Evolutionary conservation across 1,139 yeast genomes (phyloP).

Genomic region (Ashbya aceris): DNA sequence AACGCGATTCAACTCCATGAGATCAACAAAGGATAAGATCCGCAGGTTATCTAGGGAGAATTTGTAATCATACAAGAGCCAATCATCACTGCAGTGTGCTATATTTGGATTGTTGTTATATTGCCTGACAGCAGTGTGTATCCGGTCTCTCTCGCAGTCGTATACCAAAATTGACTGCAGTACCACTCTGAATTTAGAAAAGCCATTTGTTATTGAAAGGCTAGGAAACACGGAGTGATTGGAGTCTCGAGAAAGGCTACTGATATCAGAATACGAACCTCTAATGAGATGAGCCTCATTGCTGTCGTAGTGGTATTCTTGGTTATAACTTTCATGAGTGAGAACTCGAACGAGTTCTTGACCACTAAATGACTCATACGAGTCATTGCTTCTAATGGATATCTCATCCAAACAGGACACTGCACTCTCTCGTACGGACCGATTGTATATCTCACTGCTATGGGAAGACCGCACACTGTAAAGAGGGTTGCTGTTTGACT

Average conservation of each 20-base stretch:
- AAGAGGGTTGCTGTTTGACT: no score
- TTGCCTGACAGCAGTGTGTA: conserved; percentile 29
- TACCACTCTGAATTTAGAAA: conserved; percentile 27
- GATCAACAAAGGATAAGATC: conserved; percentile 29
- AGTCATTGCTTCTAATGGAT: conserved; percentile 16
- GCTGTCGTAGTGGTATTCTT: no score
- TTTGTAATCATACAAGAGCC: conserved; percentile 33
- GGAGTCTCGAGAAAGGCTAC: conserved; percentile 6
- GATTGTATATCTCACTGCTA: no score
- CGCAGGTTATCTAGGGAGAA: conserved; percentile 32
- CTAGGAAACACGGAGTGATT: conserved; percentile 23
- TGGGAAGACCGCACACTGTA: no score
- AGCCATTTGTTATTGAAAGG: conserved; percentile 23
- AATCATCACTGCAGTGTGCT: conserved; percentile 31
- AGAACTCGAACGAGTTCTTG: conserved; percentile 9
- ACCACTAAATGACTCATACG: conserved; percentile 15
- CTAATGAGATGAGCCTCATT: no score
- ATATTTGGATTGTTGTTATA: conserved; percentile 24
- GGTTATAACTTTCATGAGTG: no score
- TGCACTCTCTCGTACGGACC: no score
- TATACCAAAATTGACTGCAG: conserved; percentile 26
- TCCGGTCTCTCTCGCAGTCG: conserved; percentile 19
- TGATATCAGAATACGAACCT: no score
- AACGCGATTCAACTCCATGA: conserved; percentile 25
- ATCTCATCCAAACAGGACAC: conserved; percentile 6